A percentile compares a stretch with the other conserved stretches of the same genome.
phyloP scores from a whole-genome alignment of 2,329 filamentous ascomycete genomes.

The Phoma sp. region DNA sequence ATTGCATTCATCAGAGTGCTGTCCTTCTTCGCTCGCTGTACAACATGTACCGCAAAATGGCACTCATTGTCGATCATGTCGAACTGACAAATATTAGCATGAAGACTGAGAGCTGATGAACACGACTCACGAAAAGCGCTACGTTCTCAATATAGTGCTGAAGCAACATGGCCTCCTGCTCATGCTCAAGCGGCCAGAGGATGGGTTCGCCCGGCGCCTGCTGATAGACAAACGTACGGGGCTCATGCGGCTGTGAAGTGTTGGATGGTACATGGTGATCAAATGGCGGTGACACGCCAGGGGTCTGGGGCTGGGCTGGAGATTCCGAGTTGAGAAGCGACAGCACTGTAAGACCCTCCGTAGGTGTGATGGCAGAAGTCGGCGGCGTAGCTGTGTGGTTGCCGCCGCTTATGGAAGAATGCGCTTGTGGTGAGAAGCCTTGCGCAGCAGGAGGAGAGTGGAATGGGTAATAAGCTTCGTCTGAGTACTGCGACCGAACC shows the following conservation, averaged over 20 bases:
- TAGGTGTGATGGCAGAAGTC: conserved; percentile 31
- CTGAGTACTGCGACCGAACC: conserved; percentile 41
- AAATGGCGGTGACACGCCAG: conserved; percentile 25
- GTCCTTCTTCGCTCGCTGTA: conserved; percentile 47
- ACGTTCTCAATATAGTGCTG: conserved; percentile 49
- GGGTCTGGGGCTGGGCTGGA: conserved; percentile 26
- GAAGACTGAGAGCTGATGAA: too few relatives aligned
- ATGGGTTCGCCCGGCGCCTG: conserved; percentile 40
- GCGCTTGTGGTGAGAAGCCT: conserved; percentile 16
- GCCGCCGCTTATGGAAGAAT: conserved; percentile 23
- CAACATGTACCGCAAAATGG: conserved; percentile 46
- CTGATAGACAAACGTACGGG: conserved; percentile 39
- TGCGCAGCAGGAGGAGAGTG: conserved; percentile 19
- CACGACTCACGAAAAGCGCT: conserved; percentile 42
- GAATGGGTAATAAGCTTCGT: conserved; percentile 28
- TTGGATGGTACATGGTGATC: conserved; percentile 17
- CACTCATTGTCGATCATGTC: conserved; percentile 46
- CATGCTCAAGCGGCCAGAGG: conserved; percentile 45
- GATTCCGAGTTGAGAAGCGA: conserved; percentile 47
- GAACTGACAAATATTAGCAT: conserved; percentile 31
- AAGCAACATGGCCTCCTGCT: conserved; percentile 48
- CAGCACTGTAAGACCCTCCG: conserved; percentile 43
- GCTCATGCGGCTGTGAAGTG: conserved; percentile 15
- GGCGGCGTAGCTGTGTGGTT: conserved; percentile 27
- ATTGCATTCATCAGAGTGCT: conserved; percentile 54